phyloP scores from a whole-genome alignment of 1,139 yeast genomes.

The Geotrichum australiense region DNA sequence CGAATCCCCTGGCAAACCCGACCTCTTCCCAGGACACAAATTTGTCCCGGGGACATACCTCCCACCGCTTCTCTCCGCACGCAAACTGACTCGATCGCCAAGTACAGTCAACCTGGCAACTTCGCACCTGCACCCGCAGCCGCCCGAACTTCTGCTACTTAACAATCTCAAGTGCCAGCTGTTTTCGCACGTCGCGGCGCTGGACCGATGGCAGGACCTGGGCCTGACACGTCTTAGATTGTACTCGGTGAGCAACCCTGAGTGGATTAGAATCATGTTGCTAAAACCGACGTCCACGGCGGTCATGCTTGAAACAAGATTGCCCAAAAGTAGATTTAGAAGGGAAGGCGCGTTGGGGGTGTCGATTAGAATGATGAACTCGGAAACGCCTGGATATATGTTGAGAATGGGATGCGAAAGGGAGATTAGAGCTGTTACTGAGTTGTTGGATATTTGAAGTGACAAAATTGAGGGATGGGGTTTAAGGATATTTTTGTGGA shows the following conservation, averaged over 20 bases:
- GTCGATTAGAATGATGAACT: slow-evolving; percentile 20
- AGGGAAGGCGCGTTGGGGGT: slow-evolving; percentile 27
- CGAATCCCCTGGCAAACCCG: slow-evolving; percentile 1
- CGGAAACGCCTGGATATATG: slow-evolving; percentile 25
- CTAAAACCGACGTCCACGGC: slow-evolving; percentile 7
- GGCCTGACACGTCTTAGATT: slow-evolving; percentile 24
- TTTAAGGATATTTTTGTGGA: too few relatives aligned
- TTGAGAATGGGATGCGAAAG: slow-evolving; percentile 30
- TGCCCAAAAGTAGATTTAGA: slow-evolving; percentile 21
- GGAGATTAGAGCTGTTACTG: slow-evolving; percentile 26
- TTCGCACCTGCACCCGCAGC: neutral
- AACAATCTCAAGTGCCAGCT: slow-evolving; percentile 26
- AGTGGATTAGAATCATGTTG: slow-evolving; percentile 9
- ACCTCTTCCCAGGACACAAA: too few relatives aligned
- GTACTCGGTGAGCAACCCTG: slow-evolving; percentile 20
- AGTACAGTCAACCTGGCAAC: slow-evolving; percentile 6
- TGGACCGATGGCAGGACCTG: slow-evolving; percentile 22
- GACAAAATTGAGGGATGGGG: too few relatives aligned
- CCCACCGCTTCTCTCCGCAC: slow-evolving; percentile 10
- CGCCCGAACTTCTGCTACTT: slow-evolving; percentile 23
- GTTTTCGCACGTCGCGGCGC: slow-evolving; percentile 19
- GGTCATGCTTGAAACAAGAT: slow-evolving; percentile 21
- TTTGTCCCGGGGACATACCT: slow-evolving; percentile 4
- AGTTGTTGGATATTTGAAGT: slow-evolving; percentile 21
- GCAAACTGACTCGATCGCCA: neutral